Percentiles rank a stretch among this genome's conserved stretches.
Evolutionary conservation across 164 flowering plant genomes (phyloP).

Genomic region (Tinospora cordifolia): DNA sequence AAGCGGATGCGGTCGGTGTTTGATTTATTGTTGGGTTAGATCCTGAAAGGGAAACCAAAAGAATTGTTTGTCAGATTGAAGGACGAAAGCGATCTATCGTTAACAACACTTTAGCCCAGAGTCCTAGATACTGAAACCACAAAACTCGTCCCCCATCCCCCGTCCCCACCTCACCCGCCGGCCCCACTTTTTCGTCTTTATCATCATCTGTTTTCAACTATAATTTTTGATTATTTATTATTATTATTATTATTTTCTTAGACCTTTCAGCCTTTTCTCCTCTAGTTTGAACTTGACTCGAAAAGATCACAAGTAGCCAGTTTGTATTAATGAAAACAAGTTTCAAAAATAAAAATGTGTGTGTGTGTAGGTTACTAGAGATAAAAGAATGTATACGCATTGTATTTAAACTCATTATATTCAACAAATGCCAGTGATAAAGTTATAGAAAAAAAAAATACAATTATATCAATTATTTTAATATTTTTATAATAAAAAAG

Average conservation of each 20-base stretch:
- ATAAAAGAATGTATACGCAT: too few species aligned
- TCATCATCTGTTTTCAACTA: background rate
- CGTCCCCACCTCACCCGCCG: background rate
- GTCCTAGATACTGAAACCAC: background rate
- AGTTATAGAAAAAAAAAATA: too few species aligned
- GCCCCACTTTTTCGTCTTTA: background rate
- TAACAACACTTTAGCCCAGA: constrained; percentile 4
- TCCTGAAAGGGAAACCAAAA: constrained; percentile 17
- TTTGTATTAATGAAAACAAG: too few species aligned
- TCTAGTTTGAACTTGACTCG: too few species aligned
- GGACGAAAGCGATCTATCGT: constrained; percentile 11
- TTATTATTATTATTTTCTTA: too few species aligned
- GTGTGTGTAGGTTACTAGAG: too few species aligned
- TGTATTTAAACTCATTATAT: too few species aligned
- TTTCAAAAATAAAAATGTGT: too few species aligned
- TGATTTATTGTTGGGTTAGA: constrained; percentile 4
- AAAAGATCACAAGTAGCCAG: too few species aligned
- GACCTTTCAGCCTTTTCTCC: background rate
- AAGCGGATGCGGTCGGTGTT: constrained; percentile 9
- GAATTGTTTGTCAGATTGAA: constrained; percentile 6
- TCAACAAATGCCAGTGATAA: too few species aligned
- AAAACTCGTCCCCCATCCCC: background rate
- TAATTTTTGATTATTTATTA: background rate
- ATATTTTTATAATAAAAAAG: background rate
- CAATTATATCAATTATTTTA: too few species aligned